Evolutionary conservation across 1,284 basidiomycete genomes (phyloP), one percentile per base, ranked within the genome.

Genomic region (Apiotrichum akiyoshidainum): DNA sequence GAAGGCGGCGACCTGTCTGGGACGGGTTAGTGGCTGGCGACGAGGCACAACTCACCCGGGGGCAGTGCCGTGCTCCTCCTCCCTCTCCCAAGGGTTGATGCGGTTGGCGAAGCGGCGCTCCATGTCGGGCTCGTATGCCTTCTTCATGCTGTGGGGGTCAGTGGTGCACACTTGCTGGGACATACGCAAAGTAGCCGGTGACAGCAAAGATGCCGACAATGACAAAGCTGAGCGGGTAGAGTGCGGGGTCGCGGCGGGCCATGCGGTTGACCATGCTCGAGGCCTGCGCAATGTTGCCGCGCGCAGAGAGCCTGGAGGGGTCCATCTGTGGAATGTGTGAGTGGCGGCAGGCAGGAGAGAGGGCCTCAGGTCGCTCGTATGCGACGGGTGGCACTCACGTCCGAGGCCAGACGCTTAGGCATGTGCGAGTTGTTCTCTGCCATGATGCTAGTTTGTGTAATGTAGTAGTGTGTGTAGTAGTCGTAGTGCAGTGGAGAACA

Each of bases 211-310:
- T 68, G 57, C 69, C 71, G 50, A 68, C 68, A 54, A 79, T 68
- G 67, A 78, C 68, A 54, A 74, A 55, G 52, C 65, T 56, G 44
- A 79, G 59, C 8, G 77, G 77, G 70, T 78, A 79, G 21, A 79
- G 69, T 8, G 75, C 74, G 2, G 77, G 77, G 63, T 79, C 77
- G 35, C 73, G 68, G 62, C 75, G 74, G 46, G 76, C 77, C 61
- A 76, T 73, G 59, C 72, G 64, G 71, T 78, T 78, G 64, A 78
- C 73, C 31, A 67, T 65, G 34, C 66, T 53, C 41, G 74, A 73
- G 13, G 74, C 76, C 60, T 77, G 73, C 47, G 66, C 59, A 52
- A 73, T 53, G 65, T 74, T 72, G 26, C 58, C 65, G 11, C 62
- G 42, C 40, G 69, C 56, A 7, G 71, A 65, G 55, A 78, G 71